phyloP scores from a whole-genome alignment of 345 rosid genomes.

The Rhodamnia rubescens region DNA sequence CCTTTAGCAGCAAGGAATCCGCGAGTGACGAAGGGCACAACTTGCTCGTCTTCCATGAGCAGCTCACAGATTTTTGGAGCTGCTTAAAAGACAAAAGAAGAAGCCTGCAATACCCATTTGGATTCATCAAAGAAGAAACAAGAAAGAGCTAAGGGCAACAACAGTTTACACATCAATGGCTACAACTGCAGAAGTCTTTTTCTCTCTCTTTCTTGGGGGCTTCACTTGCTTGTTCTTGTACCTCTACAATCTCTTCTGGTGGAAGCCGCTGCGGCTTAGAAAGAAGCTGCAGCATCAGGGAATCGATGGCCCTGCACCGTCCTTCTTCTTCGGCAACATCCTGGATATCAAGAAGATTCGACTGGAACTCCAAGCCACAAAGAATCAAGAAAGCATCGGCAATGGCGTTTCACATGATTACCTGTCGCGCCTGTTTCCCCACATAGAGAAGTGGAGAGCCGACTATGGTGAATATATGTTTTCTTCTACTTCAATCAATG shows the following conservation, averaged over 20 bases:
- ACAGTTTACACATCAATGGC: background rate
- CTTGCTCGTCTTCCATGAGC: background rate
- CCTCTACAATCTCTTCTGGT: background rate
- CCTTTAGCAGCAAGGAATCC: background rate
- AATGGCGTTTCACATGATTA: background rate
- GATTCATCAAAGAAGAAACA: background rate
- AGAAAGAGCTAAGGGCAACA: background rate
- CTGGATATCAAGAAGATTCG: conserved; percentile 3
- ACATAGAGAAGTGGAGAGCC: background rate
- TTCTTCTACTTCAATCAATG: background rate
- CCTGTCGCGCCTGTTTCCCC: background rate
- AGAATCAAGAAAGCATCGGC: background rate
- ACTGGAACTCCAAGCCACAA: background rate
- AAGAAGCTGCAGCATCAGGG: conserved; percentile 7
- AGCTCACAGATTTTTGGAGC: background rate
- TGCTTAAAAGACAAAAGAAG: background rate
- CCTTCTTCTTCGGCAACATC: conserved; percentile 6
- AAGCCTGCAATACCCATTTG: background rate
- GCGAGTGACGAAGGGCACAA: background rate
- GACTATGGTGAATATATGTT: conserved; percentile 1
- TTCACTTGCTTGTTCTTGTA: background rate
- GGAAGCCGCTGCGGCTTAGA: background rate
- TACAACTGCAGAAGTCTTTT: background rate
- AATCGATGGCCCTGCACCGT: conserved; percentile 5
- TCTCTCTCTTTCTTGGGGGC: background rate